Conservation (phyloP, 139 green algal species). For the Chlamydomonas schloesseri region DNA sequence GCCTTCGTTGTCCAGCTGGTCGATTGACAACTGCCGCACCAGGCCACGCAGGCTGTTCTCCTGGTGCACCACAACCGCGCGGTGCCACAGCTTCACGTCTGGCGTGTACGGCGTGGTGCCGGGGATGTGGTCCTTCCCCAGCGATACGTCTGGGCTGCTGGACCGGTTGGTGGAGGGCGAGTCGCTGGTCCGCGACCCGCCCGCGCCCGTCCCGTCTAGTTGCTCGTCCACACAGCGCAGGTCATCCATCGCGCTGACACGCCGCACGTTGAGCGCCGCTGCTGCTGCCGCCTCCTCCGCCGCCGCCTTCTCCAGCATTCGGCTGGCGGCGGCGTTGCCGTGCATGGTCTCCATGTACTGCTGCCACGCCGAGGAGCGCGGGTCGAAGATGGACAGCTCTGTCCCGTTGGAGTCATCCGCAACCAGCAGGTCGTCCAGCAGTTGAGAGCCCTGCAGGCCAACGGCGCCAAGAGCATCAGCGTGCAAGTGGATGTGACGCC, state of each 20-base stretch:
- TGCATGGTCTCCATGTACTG: slow-evolving; percentile 86
- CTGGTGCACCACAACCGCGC: slow-evolving; percentile 91
- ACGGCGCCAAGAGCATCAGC: too few relatives aligned
- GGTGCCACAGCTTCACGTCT: slow-evolving; percentile 92
- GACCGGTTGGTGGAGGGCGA: slow-evolving; percentile 17
- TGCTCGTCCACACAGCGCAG: slow-evolving; percentile 71
- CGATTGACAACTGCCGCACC: slow-evolving; percentile 92
- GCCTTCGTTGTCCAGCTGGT: slow-evolving; percentile 99
- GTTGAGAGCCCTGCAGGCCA: slow-evolving; percentile 61
- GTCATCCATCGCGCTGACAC: slow-evolving; percentile 72
- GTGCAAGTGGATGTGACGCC: too few relatives aligned
- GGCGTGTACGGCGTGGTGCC: slow-evolving; percentile 72
- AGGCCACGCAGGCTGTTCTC: slow-evolving; percentile 62
- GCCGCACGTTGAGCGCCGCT: slow-evolving; percentile 73
- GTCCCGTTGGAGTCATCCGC: slow-evolving; percentile 81
- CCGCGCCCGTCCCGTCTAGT: slow-evolving; percentile 1
- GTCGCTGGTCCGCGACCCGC: slow-evolving; percentile 25
- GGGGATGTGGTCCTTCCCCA: slow-evolving; percentile 53
- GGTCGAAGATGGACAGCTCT: slow-evolving; percentile 88
- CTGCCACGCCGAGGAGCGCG: slow-evolving; percentile 77
- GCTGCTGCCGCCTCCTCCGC: slow-evolving; percentile 90
- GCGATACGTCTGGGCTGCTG: slow-evolving; percentile 58
- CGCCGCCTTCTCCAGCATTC: slow-evolving; percentile 82
- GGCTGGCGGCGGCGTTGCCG: slow-evolving; percentile 72
- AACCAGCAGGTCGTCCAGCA: slow-evolving; percentile 91